These are phyloP conservation scores for Urostyla sp. DNA, from an alignment of 73 alveolate species.

Conservation along the genomic window DNA sequence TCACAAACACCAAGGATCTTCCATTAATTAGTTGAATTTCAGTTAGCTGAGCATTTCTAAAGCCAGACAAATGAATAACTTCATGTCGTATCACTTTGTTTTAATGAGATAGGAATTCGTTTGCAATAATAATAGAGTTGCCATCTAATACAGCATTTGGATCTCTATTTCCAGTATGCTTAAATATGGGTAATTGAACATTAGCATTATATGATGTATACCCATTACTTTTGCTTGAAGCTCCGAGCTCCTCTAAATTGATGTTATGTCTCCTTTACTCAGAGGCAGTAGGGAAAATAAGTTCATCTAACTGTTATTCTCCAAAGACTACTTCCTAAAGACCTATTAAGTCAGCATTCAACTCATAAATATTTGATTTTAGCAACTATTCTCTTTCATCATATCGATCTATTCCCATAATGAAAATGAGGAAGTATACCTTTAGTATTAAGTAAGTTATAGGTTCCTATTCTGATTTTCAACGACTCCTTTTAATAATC, in stretches of 20 bases:
- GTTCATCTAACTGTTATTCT: conserved; percentile 27
- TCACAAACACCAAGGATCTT: conserved; percentile 48
- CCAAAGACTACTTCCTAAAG: conserved; percentile 59
- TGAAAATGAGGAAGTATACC: background rate
- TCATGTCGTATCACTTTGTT: background rate
- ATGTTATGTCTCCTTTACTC: conserved; percentile 1
- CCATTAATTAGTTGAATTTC: background rate
- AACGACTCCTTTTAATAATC: background rate
- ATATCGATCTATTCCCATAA: conserved; percentile 41
- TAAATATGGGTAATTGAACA: conserved; percentile 19
- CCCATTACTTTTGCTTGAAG: conserved; percentile 2
- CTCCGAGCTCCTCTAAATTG: conserved; percentile 3
- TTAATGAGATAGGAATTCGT: background rate
- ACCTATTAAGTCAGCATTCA: conserved; percentile 49
- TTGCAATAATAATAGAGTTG: conserved; percentile 54
- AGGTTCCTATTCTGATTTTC: conserved; percentile 21
- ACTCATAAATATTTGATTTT: conserved; percentile 23
- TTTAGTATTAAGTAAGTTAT: conserved; percentile 44
- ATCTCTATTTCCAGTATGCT: conserved; percentile 51
- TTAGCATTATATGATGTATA: background rate
- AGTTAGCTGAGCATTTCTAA: conserved; percentile 49
- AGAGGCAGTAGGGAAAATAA: background rate
- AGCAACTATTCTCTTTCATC: conserved; percentile 45
- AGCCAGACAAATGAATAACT: conserved; percentile 54
- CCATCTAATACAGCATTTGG: conserved; percentile 78